Conservation (phyloP, 2,329 filamentous ascomycete species). For the Pseudogymnoascus sp. region DNA sequence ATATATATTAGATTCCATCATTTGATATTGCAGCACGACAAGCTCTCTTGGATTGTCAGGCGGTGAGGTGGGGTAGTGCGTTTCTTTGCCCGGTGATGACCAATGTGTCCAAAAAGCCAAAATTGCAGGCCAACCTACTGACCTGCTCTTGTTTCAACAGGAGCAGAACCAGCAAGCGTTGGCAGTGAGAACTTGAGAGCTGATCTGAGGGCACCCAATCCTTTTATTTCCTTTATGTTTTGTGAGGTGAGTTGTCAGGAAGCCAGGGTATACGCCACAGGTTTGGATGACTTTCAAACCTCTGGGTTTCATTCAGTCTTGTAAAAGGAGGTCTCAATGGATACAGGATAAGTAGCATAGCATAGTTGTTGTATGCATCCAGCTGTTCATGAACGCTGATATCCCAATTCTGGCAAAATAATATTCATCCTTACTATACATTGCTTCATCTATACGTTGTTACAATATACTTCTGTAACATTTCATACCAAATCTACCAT, state of each 20-base stretch:
- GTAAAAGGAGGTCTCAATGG: not conserved
- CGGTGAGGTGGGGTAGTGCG: constrained; percentile 13
- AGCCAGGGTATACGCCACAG: not conserved
- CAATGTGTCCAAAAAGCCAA: constrained; percentile 33
- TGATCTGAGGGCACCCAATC: constrained; percentile 30
- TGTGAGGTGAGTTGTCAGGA: not conserved
- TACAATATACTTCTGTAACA: not conserved
- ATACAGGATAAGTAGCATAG: not conserved
- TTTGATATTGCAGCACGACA: not conserved
- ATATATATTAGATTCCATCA: not conserved
- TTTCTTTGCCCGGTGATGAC: constrained; percentile 30
- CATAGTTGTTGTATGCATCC: not conserved
- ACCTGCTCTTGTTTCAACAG: constrained; percentile 15
- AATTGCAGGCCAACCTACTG: constrained; percentile 31
- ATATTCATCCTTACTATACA: not conserved
- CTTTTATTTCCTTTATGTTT: not conserved
- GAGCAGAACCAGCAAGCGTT: constrained; percentile 25
- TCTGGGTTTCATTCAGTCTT: not conserved
- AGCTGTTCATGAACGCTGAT: not conserved
- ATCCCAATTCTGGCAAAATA: not conserved
- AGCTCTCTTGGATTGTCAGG: not conserved
- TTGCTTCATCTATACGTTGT: not conserved
- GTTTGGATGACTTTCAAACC: not conserved
- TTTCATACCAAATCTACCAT: not conserved
- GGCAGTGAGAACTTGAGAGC: constrained; percentile 34